A percentile compares a stretch with the other conserved stretches of the same genome.
Conservation (phyloP, 805 yeast genomes). For the Saccharomyces mikatae region DNA sequence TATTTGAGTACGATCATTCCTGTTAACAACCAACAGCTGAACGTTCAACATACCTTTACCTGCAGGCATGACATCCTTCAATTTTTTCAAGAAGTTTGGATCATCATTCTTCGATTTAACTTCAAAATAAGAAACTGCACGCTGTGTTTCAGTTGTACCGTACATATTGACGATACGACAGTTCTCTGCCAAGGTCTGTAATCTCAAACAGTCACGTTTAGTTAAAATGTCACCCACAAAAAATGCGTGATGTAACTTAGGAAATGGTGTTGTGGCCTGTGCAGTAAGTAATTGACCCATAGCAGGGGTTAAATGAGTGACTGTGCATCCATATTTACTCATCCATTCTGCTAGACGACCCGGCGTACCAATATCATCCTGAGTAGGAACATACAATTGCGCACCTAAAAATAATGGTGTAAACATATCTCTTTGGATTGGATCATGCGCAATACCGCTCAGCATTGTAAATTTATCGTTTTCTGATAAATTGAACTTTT, state of each 20-base stretch:
- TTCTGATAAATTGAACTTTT: slow-evolving; percentile 66
- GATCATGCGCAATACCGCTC: slow-evolving; percentile 98
- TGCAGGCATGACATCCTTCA: slow-evolving; percentile 96
- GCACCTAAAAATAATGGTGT: slow-evolving; percentile 97
- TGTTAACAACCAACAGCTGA: slow-evolving; percentile 85
- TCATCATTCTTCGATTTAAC: slow-evolving; percentile 67
- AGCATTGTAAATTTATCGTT: slow-evolving; percentile 93
- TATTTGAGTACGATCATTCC: slow-evolving; percentile 77
- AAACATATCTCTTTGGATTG: slow-evolving; percentile 98
- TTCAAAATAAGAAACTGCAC: slow-evolving; percentile 92
- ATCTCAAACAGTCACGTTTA: slow-evolving; percentile 89
- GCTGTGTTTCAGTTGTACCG: slow-evolving; percentile 98
- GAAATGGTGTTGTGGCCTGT: slow-evolving; percentile 84
- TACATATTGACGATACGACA: slow-evolving; percentile 93
- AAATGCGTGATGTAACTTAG: slow-evolving; percentile 87
- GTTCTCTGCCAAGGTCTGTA: slow-evolving; percentile 86
- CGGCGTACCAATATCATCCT: slow-evolving; percentile 97
- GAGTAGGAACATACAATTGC: slow-evolving; percentile 82
- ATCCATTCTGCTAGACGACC: slow-evolving; percentile 97
- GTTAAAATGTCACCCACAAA: slow-evolving; percentile 97
- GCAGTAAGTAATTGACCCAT: slow-evolving; percentile 98
- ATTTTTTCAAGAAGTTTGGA: slow-evolving; percentile 64
- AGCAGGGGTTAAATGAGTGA: slow-evolving; percentile 97
- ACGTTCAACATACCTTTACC: slow-evolving; percentile 97
- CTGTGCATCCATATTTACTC: slow-evolving; percentile 83